Evolutionary conservation across 768 basidiomycete species (phyloP).

Genomic region (Russula emetica): DNA sequence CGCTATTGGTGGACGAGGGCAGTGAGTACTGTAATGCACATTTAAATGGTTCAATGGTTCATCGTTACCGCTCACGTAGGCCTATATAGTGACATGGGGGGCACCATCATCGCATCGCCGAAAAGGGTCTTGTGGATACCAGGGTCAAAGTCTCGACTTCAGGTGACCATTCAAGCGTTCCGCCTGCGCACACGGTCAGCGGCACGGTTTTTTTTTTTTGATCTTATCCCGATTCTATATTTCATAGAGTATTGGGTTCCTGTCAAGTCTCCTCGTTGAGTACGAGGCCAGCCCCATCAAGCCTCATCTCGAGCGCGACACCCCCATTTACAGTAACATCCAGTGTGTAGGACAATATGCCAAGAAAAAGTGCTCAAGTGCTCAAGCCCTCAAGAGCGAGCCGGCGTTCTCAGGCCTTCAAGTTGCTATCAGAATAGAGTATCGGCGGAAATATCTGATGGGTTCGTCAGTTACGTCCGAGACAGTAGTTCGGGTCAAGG

Average conservation of each 20-base stretch:
- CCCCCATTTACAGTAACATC: slow-evolving; percentile 36
- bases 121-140: slow-evolving; percentile 69
- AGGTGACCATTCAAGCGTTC: slow-evolving; percentile 85
- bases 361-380: too few species aligned
- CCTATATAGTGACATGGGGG: slow-evolving; percentile 48
- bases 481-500: too few species aligned
- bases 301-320: slow-evolving; percentile 33
- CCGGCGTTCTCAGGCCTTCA: too few species aligned
- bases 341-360: slow-evolving; percentile 44
- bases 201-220: background rate
- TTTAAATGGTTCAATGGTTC: too few species aligned
- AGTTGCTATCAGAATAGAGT: too few species aligned
- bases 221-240: background rate
- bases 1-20: slow-evolving; percentile 86
- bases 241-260: slow-evolving; percentile 46
- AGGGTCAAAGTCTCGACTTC: slow-evolving; percentile 59
- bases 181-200: slow-evolving; percentile 71
- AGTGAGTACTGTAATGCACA: slow-evolving; percentile 39
- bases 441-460: too few species aligned
- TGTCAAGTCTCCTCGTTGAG: slow-evolving; percentile 41
- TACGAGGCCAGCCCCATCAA: slow-evolving; percentile 22
- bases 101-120: slow-evolving; percentile 56
- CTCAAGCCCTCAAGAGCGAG: too few species aligned
- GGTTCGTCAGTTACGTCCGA: too few species aligned
- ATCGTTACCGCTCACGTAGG: slow-evolving; percentile 34